Conservation (phyloP, 108 stramenopile species). For the Cyclotella choctawhatcheeana region DNA sequence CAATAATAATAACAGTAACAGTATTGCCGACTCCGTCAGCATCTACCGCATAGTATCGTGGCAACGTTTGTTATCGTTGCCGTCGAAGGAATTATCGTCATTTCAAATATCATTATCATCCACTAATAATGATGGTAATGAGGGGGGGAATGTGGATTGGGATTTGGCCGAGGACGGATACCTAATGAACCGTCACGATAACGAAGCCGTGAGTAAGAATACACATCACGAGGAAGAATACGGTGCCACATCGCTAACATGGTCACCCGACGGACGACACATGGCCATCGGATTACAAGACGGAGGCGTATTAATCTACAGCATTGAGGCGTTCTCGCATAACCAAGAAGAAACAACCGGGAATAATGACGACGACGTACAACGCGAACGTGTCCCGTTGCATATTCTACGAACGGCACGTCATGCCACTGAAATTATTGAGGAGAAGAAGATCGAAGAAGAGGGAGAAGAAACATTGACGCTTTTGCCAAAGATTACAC, state of each 20-base stretch:
- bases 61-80: conserved; percentile 63
- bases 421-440: conserved; percentile 2
- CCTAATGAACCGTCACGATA: not conserved
- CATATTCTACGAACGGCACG: conserved; percentile 25
- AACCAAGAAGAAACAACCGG: not conserved
- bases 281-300: conserved; percentile 63
- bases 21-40: conserved; percentile 29
- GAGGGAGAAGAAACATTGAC: not conserved
- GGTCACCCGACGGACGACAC: conserved; percentile 81
- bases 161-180: conserved; percentile 36
- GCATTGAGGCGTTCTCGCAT: conserved; percentile 55
- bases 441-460: not conserved
- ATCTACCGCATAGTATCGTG: conserved; percentile 76
- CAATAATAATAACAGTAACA: conserved; percentile 1
- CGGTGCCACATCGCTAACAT: conserved; percentile 38
- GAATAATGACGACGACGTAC: too few relatives aligned
- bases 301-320: conserved; percentile 54
- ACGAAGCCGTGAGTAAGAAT: not conserved
- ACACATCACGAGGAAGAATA: conserved; percentile 3
- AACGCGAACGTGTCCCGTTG: too few relatives aligned
- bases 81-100: conserved; percentile 25
- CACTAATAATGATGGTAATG: too few relatives aligned
- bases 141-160: conserved; percentile 27
- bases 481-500: conserved; percentile 11
- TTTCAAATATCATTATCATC: too few relatives aligned